Evolutionary conservation across 2,329 filamentous ascomycete genomes (phyloP).

Genomic region (Bipolaris bicolor): DNA sequence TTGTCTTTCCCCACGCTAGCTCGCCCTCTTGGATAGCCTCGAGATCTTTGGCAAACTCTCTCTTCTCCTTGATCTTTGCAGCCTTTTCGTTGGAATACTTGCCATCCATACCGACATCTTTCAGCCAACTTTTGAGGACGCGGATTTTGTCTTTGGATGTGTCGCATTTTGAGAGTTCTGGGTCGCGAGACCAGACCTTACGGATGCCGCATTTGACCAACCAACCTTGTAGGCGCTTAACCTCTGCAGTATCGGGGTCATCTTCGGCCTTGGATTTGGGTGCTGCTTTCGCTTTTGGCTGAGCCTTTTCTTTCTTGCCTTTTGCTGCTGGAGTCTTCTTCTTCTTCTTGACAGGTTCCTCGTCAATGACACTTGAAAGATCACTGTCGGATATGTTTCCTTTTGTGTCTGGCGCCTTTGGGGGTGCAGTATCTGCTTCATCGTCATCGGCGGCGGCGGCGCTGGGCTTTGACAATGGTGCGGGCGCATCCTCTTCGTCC

Average conservation of each 20-base stretch:
- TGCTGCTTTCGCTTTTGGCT: constrained; percentile 49
- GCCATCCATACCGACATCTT: constrained; percentile 84
- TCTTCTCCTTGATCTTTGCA: constrained; percentile 81
- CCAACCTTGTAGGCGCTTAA: constrained; percentile 87
- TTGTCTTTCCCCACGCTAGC: constrained; percentile 70
- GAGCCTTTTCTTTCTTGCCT: constrained; percentile 35
- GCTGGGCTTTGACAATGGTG: constrained; percentile 18
- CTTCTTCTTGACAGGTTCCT: constrained; percentile 66
- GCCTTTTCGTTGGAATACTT: constrained; percentile 86
- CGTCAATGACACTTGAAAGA: constrained; percentile 79
- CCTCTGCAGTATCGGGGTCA: constrained; percentile 74
- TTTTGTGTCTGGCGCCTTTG: constrained; percentile 25
- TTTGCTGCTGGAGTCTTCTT: constrained; percentile 37
- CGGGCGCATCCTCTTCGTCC: constrained; percentile 29
- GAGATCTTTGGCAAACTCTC: constrained; percentile 83
- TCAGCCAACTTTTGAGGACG: constrained; percentile 79
- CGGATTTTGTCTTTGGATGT: constrained; percentile 79
- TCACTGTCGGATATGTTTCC: constrained; percentile 62
- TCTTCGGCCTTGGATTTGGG: constrained; percentile 49
- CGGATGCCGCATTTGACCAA: constrained; percentile 89
- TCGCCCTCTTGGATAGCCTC: constrained; percentile 85
- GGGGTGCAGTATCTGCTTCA: constrained; percentile 16
- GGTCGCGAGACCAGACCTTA: constrained; percentile 79
- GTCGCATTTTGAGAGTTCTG: constrained; percentile 76
- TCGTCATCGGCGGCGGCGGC: constrained; percentile 20